Base-by-base conservation (phyloP, 345 rosid genomes). In the Lepidium aucheri region DNA sequence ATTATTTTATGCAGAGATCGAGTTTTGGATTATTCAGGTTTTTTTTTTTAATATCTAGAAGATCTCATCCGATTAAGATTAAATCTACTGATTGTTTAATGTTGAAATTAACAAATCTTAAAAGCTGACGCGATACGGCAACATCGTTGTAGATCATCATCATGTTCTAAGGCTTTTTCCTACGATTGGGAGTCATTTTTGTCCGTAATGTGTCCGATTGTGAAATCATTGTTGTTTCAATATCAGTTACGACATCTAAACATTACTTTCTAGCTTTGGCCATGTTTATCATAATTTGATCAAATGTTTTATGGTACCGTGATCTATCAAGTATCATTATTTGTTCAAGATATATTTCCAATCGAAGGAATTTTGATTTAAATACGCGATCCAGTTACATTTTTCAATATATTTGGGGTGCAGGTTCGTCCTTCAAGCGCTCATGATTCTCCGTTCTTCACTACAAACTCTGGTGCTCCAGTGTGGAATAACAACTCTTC, bases 401-500 rank as follows among this genome's bases (percentile, higher is more conserved):
- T 7, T 7, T 3, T 15, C 9, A 7, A 28, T 30, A 9, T 15
- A 17, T 33, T 14, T 41, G 41, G 28, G 34, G 33, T 69, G 71
- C 30, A 76, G 79, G 9, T 18, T 53, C 15, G 24, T 32, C 79
- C 79, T 38, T 76, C 79, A 33, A 76, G 72, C 63, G 72, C 76
- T 70, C 45, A 65, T 54, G 57, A 59, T 65, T 65, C 79, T 0
- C 49, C 68, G 8, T 65, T 70, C 64, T 76, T 44, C 46, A 76
- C 79, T 9, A 76, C 79, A 32, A 76, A 76, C 53, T 76, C 79
- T 1, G 79, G 79, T 60, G 79, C 79, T 65, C 76, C 79, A 1
- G 73, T 76, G 12, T 70, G 60, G 63, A 76, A 76, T 65, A 76
- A 76, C 52, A 76, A 76, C 69, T 54, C 79, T 16, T 70, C 79